A percentile compares a stretch with the other conserved stretches of the same genome.
Conservation (phyloP, 306 rosid species). For the Carpinus fangiana region DNA sequence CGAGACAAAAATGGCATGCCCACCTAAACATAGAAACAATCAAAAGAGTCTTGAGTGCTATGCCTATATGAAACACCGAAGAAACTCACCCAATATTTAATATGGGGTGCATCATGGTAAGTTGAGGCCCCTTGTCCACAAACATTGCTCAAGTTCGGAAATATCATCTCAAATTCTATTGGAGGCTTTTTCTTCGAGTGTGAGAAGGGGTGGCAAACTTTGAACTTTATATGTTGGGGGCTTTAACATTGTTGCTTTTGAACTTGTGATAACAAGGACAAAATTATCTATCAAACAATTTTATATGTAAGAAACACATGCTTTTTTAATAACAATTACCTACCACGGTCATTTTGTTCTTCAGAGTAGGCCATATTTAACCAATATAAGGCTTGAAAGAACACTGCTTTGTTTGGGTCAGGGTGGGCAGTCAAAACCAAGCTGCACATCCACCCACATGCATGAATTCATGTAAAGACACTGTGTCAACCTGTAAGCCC, state of each 20-base stretch:
- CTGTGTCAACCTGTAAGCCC: not conserved
- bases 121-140: slow-evolving; percentile 1
- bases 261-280: not conserved
- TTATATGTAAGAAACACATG: too few relatives aligned
- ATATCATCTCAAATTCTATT: not conserved
- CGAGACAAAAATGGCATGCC: slow-evolving; percentile 3
- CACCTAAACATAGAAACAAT: not conserved
- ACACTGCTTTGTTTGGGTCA: too few relatives aligned
- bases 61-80: not conserved
- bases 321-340: too few relatives aligned
- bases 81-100: not conserved
- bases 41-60: not conserved
- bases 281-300: too few relatives aligned
- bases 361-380: too few relatives aligned
- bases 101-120: not conserved
- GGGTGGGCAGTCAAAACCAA: not conserved
- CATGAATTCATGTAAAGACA: not conserved
- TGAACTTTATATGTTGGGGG: not conserved
- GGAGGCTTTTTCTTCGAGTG: slow-evolving; percentile 2
- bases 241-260: not conserved
- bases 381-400: too few relatives aligned
- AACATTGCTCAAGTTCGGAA: not conserved
- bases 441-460: not conserved
- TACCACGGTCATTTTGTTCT: too few relatives aligned
- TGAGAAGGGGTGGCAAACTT: not conserved